Percentiles rank a stretch among this genome's conserved stretches.
Evolutionary conservation across 2,329 filamentous ascomycete species (phyloP).

Genomic region (Trichoderma sp.): DNA sequence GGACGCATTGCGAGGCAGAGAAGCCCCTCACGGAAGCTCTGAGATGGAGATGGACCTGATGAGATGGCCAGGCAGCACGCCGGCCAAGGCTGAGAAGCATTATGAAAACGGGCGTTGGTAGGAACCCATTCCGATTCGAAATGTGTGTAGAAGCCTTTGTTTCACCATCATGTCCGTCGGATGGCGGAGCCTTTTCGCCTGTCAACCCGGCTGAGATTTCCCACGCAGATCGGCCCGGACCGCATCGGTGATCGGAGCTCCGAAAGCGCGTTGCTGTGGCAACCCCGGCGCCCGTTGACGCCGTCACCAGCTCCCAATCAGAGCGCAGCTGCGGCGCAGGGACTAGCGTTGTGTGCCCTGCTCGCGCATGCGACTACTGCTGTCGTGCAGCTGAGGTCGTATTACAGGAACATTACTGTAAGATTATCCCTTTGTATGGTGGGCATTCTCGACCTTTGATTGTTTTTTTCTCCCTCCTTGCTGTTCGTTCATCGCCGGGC

Average conservation of each 20-base stretch:
- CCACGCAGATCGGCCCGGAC: constrained; percentile 11
- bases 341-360: neutral
- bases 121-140: neutral
- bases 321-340: constrained; percentile 1
- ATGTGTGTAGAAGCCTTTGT: neutral
- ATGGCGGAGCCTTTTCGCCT: neutral
- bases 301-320: constrained; percentile 6
- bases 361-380: neutral
- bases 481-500: neutral
- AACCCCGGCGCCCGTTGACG: constrained; percentile 3
- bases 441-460: neutral
- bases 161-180: neutral
- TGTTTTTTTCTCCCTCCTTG: neutral
- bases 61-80: neutral
- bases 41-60: neutral
- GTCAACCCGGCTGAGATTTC: constrained; percentile 1
- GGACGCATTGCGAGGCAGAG: neutral
- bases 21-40: neutral
- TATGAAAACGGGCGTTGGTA: neutral
- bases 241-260: constrained; percentile 18
- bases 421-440: constrained; percentile 4
- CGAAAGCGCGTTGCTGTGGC: constrained; percentile 16
- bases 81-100: constrained; percentile 14
- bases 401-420: neutral
- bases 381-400: neutral